Evolutionary conservation across 116 monocot species (phyloP).

Genomic region (Dioscorea cayenensis): DNA sequence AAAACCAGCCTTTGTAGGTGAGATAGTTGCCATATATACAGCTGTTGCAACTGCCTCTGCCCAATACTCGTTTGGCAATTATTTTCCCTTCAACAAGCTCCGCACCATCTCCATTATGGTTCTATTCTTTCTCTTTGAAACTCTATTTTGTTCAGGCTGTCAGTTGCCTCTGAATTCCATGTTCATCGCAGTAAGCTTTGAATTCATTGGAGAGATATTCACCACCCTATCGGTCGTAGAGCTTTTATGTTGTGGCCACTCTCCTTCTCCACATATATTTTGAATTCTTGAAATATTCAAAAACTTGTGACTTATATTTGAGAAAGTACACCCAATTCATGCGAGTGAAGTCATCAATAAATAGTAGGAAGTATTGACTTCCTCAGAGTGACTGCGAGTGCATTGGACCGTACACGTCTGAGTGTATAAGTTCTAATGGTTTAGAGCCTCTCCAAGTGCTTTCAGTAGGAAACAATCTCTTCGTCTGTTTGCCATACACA

Average conservation of each 20-base stretch:
- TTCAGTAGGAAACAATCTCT: too few relatives aligned
- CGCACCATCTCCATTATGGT: neutral
- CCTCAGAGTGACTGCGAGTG: neutral
- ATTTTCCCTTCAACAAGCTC: neutral
- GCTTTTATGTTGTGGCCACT: neutral
- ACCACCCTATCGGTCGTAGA: neutral
- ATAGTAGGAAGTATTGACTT: slow-evolving; percentile 5
- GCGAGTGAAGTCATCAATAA: slow-evolving; percentile 7
- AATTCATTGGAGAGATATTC: slow-evolving; percentile 15
- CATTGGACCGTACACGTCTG: slow-evolving; percentile 1
- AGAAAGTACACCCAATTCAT: slow-evolving; percentile 8
- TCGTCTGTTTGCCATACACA: too few relatives aligned
- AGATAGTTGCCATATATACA: neutral
- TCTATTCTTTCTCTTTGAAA: too few relatives aligned
- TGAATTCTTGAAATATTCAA: slow-evolving; percentile 4
- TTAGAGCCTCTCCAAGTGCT: too few relatives aligned
- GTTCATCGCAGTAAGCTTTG: neutral
- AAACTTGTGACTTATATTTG: neutral
- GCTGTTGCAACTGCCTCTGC: neutral
- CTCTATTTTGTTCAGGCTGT: neutral
- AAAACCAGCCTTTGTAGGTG: too few relatives aligned
- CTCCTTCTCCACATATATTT: slow-evolving; percentile 1
- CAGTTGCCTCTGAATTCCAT: too few relatives aligned
- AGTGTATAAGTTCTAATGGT: neutral
- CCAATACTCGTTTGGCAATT: neutral